Percentiles rank a stretch among this genome's conserved stretches.
Conservation (phyloP, 176 grass and related monocot species). For the Musa schizocarpa region DNA sequence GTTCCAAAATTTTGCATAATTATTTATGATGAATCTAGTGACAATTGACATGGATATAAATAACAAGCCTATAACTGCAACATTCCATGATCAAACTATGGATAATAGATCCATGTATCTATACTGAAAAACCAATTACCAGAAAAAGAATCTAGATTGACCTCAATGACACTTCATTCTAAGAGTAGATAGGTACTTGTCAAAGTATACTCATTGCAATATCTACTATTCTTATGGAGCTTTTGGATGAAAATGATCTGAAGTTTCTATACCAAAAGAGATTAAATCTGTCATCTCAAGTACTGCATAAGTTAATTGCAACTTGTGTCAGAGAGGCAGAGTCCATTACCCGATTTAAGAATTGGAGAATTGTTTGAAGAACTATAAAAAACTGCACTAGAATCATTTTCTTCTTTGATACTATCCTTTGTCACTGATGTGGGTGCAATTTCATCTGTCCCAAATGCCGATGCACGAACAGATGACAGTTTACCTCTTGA, state of each 20-base stretch:
- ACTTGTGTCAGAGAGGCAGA: background rate
- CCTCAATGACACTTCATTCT: too few species aligned
- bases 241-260: too few species aligned
- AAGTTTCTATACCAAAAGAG: too few species aligned
- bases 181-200: background rate
- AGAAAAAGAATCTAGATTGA: background rate
- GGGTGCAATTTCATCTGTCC: conserved; percentile 14
- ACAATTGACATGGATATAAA: too few species aligned
- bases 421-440: conserved; percentile 18
- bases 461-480: conserved; percentile 34
- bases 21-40: too few species aligned
- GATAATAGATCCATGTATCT: too few species aligned
- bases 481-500: conserved; percentile 31
- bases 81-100: too few species aligned
- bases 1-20: too few species aligned
- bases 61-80: too few species aligned
- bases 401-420: conserved; percentile 26
- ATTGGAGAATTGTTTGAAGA: conserved; percentile 3
- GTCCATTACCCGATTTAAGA: conserved; percentile 27
- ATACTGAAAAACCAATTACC: too few species aligned
- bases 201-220: background rate
- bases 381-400: conserved; percentile 9
- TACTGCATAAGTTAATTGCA: background rate
- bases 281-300: background rate
- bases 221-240: background rate